Percentiles rank a stretch among this genome's conserved stretches.
These are phyloP conservation scores for Fonsecaea monophora DNA, from an alignment of 2,329 filamentous ascomycete species.

Conservation along the genomic window DNA sequence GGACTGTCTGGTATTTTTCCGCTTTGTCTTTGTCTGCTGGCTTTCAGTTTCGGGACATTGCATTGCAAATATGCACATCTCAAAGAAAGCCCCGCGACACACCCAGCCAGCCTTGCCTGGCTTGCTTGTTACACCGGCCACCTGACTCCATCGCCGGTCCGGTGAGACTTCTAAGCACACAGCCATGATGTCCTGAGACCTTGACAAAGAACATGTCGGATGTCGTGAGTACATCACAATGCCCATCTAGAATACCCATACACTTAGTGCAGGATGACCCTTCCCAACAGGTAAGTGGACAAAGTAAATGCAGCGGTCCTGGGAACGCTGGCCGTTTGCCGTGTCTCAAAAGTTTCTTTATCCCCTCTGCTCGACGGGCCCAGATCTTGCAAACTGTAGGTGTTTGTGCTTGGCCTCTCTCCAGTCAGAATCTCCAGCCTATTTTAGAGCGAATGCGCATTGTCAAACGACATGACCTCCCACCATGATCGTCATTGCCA, in stretches of 20 bases:
- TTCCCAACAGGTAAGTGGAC: background rate
- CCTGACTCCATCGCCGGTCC: constrained; percentile 23
- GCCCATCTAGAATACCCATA: constrained; percentile 6
- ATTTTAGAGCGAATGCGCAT: background rate
- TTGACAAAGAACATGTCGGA: constrained; percentile 10
- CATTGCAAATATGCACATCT: background rate
- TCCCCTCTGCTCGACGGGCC: background rate
- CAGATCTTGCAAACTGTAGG: constrained; percentile 1
- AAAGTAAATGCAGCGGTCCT: constrained; percentile 3
- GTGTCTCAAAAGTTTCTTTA: constrained; percentile 12
- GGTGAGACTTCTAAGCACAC: constrained; percentile 14
- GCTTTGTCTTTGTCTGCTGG: no score
- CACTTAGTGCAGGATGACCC: background rate
- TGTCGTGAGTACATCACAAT: constrained; percentile 18
- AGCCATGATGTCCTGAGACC: constrained; percentile 14
- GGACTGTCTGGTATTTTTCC: background rate
- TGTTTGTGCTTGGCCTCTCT: background rate
- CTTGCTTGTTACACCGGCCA: constrained; percentile 16
- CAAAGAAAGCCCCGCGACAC: background rate
- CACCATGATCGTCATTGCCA: constrained; percentile 17
- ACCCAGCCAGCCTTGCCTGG: constrained; percentile 1
- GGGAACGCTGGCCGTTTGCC: constrained; percentile 2
- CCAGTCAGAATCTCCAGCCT: background rate
- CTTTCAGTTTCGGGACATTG: background rate
- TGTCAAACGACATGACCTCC: constrained; percentile 6